Conservation (phyloP, 768 basidiomycete genomes). For the Termitomyces sp. region DNA sequence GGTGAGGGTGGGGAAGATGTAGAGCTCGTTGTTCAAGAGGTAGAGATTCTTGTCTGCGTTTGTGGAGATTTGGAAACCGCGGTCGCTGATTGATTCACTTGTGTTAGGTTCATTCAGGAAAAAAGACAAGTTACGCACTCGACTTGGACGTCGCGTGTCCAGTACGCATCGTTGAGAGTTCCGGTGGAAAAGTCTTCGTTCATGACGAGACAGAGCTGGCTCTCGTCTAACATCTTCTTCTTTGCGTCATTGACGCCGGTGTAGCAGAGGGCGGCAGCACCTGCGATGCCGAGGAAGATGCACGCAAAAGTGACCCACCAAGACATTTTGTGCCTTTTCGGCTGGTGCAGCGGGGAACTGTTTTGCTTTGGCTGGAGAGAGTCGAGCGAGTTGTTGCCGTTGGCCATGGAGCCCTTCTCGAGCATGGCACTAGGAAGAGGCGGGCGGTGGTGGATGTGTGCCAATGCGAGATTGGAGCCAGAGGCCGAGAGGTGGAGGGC, state of each 20-base stretch:
- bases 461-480: conserved; percentile 23
- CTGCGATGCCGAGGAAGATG: conserved; percentile 51
- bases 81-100: conserved; percentile 36
- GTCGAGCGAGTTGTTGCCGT: neutral
- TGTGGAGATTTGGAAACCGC: conserved; percentile 81
- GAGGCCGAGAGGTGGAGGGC: conserved; percentile 22
- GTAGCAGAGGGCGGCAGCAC: conserved; percentile 50
- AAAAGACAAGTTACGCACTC: conserved; percentile 39
- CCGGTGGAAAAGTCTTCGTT: conserved; percentile 62
- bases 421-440: conserved; percentile 49
- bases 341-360: neutral
- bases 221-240: conserved; percentile 33
- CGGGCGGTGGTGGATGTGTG: conserved; percentile 42
- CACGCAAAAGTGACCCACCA: conserved; percentile 50
- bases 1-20: conserved; percentile 80
- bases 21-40: conserved; percentile 64
- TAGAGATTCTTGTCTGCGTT: conserved; percentile 57
- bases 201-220: conserved; percentile 56
- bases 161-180: conserved; percentile 43
- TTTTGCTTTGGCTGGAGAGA: neutral
- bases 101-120: neutral
- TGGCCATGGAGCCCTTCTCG: conserved; percentile 20
- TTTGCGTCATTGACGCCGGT: conserved; percentile 43
- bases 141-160: conserved; percentile 66
- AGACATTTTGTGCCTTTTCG: conserved; percentile 19